phyloP scores from a whole-genome alignment of 2,329 filamentous ascomycete species.

The Atkinsonella hypoxylon region DNA sequence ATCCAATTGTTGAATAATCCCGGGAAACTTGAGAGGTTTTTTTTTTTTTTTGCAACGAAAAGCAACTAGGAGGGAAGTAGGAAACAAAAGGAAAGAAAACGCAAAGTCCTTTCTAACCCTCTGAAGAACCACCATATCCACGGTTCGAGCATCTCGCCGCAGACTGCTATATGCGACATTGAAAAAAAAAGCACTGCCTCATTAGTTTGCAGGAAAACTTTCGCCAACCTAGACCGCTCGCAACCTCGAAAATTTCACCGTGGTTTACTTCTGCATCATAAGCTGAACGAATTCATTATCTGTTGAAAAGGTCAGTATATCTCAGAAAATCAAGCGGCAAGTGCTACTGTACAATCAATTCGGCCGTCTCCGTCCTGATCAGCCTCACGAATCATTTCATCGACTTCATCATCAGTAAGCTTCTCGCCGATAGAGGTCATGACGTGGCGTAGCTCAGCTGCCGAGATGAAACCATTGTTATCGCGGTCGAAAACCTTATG shows the following conservation, averaged over 20 bases:
- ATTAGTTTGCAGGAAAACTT: background rate
- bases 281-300: constrained; percentile 90
- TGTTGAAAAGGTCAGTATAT: constrained; percentile 24
- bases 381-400: constrained; percentile 87
- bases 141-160: background rate
- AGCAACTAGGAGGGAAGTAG: background rate
- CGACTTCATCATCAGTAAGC: constrained; percentile 80
- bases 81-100: constrained; percentile 13
- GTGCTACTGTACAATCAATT: constrained; percentile 60
- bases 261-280: constrained; percentile 86
- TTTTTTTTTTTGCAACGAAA: constrained; percentile 11
- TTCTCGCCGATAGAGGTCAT: constrained; percentile 91
- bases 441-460: constrained; percentile 76
- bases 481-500: constrained; percentile 67
- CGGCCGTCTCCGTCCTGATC: constrained; percentile 82
- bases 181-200: background rate
- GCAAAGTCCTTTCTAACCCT: constrained; percentile 9
- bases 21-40: constrained; percentile 21
- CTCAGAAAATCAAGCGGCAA: background rate
- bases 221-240: background rate
- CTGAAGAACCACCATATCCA: constrained; percentile 4
- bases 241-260: background rate
- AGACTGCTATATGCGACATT: background rate
- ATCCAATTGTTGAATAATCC: constrained; percentile 14
- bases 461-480: constrained; percentile 86